Evolutionary conservation across 495 filamentous ascomycete species (phyloP).

Genomic region (Podospora pseudopauciseta): DNA sequence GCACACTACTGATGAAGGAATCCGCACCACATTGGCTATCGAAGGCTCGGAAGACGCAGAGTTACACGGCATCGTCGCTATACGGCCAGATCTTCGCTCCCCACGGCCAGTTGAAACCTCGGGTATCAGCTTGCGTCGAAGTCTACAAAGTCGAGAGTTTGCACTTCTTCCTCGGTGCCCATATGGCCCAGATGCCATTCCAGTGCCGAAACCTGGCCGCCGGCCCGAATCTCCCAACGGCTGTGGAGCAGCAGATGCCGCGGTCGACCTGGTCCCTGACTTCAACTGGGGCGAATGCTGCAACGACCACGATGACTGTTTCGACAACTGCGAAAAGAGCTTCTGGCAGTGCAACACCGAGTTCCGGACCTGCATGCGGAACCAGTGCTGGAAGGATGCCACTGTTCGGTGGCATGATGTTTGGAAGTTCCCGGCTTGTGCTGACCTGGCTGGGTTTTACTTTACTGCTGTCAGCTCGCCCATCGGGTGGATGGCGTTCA

Average conservation of each 20-base stretch:
- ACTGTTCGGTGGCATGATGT: conserved; percentile 2
- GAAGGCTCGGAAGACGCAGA: background rate
- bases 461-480: conserved; percentile 9
- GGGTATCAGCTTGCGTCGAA: background rate
- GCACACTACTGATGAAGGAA: background rate
- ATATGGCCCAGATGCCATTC: background rate
- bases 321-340: conserved; percentile 13
- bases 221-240: conserved; percentile 6
- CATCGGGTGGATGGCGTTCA: conserved; percentile 8
- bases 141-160: background rate
- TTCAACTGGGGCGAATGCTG: conserved; percentile 20
- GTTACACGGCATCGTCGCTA: background rate
- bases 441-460: conserved; percentile 16
- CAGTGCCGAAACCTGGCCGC: background rate
- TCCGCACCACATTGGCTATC: background rate
- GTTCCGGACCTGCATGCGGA: conserved; percentile 16
- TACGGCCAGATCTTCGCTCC: background rate
- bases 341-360: conserved; percentile 19
- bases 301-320: conserved; percentile 18
- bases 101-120: background rate
- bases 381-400: background rate
- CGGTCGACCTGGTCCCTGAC: conserved; percentile 8
- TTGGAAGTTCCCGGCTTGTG: conserved; percentile 12
- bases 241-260: conserved; percentile 2
- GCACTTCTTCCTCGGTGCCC: background rate